Evolutionary conservation across 1,139 yeast genomes (phyloP).

Genomic region (Blastobotrys buckinghamii): DNA sequence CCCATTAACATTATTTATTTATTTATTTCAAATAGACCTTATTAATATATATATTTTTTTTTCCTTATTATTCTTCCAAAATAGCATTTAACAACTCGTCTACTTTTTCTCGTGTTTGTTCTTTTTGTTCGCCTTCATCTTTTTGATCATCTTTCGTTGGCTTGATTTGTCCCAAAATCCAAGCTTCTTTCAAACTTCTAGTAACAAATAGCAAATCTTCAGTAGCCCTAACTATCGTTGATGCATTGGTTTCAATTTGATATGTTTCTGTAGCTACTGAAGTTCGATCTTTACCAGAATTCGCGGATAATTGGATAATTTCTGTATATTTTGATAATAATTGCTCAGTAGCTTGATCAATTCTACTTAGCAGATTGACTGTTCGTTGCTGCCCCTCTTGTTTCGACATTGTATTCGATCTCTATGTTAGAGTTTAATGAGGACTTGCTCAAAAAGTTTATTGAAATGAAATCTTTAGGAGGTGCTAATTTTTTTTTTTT

Average conservation of each 20-base stretch:
- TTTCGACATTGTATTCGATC: constrained; percentile 4
- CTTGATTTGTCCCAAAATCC: constrained; percentile 38
- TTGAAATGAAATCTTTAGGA: too few species aligned
- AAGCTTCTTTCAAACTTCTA: constrained; percentile 37
- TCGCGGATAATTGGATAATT: constrained; percentile 26
- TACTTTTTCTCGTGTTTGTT: constrained; percentile 16
- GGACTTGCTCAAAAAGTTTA: too few species aligned
- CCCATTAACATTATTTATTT: background rate
- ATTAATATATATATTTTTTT: background rate
- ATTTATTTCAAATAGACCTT: background rate
- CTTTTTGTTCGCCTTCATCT: constrained; percentile 12
- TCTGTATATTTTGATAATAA: constrained; percentile 27
- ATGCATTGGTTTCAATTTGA: constrained; percentile 32
- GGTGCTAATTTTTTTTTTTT: too few species aligned
- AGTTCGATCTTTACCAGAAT: constrained; percentile 30
- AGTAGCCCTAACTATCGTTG: constrained; percentile 34
- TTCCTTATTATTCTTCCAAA: constrained; percentile 13
- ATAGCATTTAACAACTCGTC: constrained; percentile 25
- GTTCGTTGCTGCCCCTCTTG: constrained; percentile 27
- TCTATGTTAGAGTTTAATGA: too few species aligned
- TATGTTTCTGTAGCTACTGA: constrained; percentile 31
- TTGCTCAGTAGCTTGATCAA: constrained; percentile 32
- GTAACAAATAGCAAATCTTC: constrained; percentile 38
- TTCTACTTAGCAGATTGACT: constrained; percentile 26
- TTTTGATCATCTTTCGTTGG: constrained; percentile 21